A percentile compares a stretch with the other conserved stretches of the same genome.
phyloP scores from a whole-genome alignment of 495 filamentous ascomycete species.

The Staphylotrichum longicolle region DNA sequence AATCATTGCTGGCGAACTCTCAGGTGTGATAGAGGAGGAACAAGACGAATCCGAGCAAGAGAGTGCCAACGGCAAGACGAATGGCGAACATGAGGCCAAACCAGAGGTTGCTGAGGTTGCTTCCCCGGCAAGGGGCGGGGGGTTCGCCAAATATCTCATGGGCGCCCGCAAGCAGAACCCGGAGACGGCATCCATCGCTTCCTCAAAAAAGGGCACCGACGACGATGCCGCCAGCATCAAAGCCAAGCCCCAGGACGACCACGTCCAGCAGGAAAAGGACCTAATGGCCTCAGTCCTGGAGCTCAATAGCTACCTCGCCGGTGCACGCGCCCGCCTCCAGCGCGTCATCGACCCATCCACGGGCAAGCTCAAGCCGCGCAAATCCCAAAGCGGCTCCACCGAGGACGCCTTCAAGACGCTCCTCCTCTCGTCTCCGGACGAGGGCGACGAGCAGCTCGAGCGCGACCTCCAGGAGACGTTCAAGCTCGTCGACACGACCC shows the following conservation, averaged over 20 bases:
- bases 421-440: constrained; percentile 46
- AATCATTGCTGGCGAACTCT: constrained; percentile 78
- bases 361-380: constrained; percentile 64
- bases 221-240: constrained; percentile 51
- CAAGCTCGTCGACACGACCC: constrained; percentile 81
- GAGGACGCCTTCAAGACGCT: constrained; percentile 53
- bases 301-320: constrained; percentile 79
- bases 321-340: constrained; percentile 77
- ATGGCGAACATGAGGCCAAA: constrained; percentile 43
- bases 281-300: constrained; percentile 75
- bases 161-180: constrained; percentile 54
- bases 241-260: constrained; percentile 39
- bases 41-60: constrained; percentile 44
- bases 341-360: constrained; percentile 72
- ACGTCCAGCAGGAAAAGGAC: constrained; percentile 70
- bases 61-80: constrained; percentile 45
- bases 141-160: constrained; percentile 52
- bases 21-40: constrained; percentile 47
- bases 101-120: constrained; percentile 37
- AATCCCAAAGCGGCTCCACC: constrained; percentile 51
- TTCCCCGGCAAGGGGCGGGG: constrained; percentile 43
- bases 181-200: constrained; percentile 65
- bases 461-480: constrained; percentile 70
- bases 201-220: constrained; percentile 49
- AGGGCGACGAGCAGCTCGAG: constrained; percentile 62